Percentiles rank a stretch among this genome's conserved stretches.
Conservation (phyloP, 1,139 yeast species). For the Debaryomyces robertsiae region DNA sequence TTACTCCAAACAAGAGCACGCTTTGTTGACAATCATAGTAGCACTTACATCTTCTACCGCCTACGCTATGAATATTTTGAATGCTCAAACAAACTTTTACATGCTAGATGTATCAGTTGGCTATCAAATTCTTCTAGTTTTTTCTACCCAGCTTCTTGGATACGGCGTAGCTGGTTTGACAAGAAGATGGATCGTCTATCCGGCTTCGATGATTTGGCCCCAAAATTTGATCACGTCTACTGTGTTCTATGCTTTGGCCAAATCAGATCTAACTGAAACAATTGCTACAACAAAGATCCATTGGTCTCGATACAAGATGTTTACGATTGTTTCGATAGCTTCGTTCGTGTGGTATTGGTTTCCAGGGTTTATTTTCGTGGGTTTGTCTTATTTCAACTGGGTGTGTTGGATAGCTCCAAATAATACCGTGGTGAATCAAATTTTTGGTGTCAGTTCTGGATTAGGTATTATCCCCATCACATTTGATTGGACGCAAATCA, state of each 20-base stretch:
- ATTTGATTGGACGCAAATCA: conserved; percentile 58
- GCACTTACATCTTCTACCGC: conserved; percentile 48
- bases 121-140: conserved; percentile 47
- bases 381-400: conserved; percentile 33
- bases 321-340: conserved; percentile 17
- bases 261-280: conserved; percentile 17
- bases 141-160: conserved; percentile 30
- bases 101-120: conserved; percentile 43
- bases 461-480: conserved; percentile 57
- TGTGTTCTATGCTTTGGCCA: conserved; percentile 25
- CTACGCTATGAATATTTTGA: conserved; percentile 46
- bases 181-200: conserved; percentile 27
- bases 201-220: conserved; percentile 30
- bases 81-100: conserved; percentile 49
- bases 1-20: conserved; percentile 47
- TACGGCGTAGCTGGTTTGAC: conserved; percentile 26
- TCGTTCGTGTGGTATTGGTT: conserved; percentile 27
- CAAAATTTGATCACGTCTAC: conserved; percentile 26
- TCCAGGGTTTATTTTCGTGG: conserved; percentile 34
- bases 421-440: conserved; percentile 49
- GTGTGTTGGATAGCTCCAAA: conserved; percentile 35
- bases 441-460: conserved; percentile 54
- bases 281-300: conserved; percentile 16
- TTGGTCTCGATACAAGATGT: conserved; percentile 26
- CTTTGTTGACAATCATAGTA: conserved; percentile 54